phyloP scores from a whole-genome alignment of 2,329 filamentous ascomycete genomes.

The Fusarium nanum region DNA sequence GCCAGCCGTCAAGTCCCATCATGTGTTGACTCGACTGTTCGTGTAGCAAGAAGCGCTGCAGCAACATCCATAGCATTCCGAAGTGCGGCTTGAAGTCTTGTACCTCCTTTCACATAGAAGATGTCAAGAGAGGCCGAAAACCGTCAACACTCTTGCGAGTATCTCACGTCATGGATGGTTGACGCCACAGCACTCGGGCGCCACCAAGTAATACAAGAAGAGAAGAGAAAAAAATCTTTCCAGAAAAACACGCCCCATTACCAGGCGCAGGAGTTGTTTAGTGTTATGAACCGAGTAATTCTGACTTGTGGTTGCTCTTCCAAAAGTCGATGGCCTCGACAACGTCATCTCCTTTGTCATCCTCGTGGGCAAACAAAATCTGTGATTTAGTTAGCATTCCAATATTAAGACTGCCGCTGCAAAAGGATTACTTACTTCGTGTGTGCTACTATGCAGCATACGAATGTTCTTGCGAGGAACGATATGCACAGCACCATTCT shows the following conservation, averaged over 20 bases:
- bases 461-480: conserved; percentile 96
- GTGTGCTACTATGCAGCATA: conserved; percentile 96
- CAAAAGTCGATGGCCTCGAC: conserved; percentile 98
- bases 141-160: conserved; percentile 39
- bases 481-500: conserved; percentile 94
- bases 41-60: conserved; percentile 6
- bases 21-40: conserved; percentile 9
- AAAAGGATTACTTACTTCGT: conserved; percentile 75
- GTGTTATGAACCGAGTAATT: conserved; percentile 48
- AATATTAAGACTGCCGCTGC: too few species aligned
- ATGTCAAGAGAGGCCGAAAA: conserved; percentile 31
- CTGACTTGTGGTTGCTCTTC: conserved; percentile 72
- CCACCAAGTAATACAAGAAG: conserved; percentile 47
- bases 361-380: conserved; percentile 98
- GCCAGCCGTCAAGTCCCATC: conserved; percentile 1
- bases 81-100: conserved; percentile 14
- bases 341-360: conserved; percentile 91
- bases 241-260: conserved; percentile 42
- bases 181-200: conserved; percentile 27
- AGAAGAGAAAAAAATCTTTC: conserved; percentile 37
- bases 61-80: conserved; percentile 7
- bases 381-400: conserved; percentile 54
- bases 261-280: conserved; percentile 12
- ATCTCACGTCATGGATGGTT: conserved; percentile 28
- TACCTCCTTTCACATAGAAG: conserved; percentile 3